Evolutionary conservation across 208 protist species (phyloP).

Genomic region (Porcisia deanei): DNA sequence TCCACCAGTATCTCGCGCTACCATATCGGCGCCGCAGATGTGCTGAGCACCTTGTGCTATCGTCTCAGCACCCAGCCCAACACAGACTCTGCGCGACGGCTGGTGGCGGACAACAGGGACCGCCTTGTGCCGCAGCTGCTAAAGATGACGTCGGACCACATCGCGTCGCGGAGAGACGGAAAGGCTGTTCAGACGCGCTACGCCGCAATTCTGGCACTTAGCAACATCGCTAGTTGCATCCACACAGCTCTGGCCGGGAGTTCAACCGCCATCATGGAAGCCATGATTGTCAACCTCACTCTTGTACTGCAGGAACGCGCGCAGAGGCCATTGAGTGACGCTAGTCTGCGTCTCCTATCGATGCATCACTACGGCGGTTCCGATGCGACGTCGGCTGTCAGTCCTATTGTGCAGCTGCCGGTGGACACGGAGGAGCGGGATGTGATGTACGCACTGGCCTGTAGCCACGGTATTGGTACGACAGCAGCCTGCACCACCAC

Average conservation of each 20-base stretch:
- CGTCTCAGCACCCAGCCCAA: constrained; percentile 49
- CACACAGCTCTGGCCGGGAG: constrained; percentile 44
- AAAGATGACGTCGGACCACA: constrained; percentile 53
- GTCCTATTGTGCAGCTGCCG: constrained; percentile 41
- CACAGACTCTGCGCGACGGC: constrained; percentile 53
- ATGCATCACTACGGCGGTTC: constrained; percentile 18
- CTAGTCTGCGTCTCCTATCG: constrained; percentile 19
- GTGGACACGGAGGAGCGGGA: constrained; percentile 31
- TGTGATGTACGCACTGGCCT: constrained; percentile 41
- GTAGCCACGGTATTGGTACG: constrained; percentile 54
- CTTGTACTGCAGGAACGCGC: constrained; percentile 33
- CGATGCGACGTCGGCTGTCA: constrained; percentile 5
- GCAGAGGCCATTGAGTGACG: constrained; percentile 30
- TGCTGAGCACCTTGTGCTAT: constrained; percentile 63
- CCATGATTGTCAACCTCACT: constrained; percentile 66
- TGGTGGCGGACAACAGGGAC: constrained; percentile 61
- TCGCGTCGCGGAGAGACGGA: constrained; percentile 20
- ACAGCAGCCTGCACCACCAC: constrained; percentile 60
- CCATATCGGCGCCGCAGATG: constrained; percentile 64
- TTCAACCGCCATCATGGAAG: constrained; percentile 35
- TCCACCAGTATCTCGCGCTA: constrained; percentile 36
- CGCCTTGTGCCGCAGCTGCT: constrained; percentile 63
- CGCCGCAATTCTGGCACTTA: constrained; percentile 60
- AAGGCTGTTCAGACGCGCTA: constrained; percentile 46
- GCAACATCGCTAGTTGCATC: constrained; percentile 56